These are phyloP conservation scores for Russula sp. DNA, from an alignment of 768 basidiomycete species.

Conservation along the genomic window DNA sequence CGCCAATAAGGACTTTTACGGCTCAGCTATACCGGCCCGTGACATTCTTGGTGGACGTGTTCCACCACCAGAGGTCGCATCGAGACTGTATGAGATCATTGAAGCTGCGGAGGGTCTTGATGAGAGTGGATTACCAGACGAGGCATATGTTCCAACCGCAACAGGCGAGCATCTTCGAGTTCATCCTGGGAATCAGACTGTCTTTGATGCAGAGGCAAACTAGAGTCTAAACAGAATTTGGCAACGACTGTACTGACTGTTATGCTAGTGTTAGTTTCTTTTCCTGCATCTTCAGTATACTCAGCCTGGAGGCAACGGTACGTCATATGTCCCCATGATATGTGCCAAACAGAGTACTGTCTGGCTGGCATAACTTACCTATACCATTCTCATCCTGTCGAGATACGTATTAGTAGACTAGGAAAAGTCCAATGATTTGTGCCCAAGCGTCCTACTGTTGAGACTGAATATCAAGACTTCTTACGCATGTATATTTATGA, in stretches of 20 bases:
- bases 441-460: too few species aligned
- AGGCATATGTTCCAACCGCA: conserved; percentile 69
- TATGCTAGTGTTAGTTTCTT: not conserved
- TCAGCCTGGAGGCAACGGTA: not conserved
- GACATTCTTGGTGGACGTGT: conserved; percentile 92
- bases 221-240: not conserved
- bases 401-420: not conserved
- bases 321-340: not conserved
- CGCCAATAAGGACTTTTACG: conserved; percentile 94
- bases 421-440: not conserved
- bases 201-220: conserved; percentile 67
- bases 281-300: not conserved
- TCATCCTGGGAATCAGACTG: conserved; percentile 41
- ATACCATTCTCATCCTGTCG: not conserved
- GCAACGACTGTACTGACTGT: conserved; percentile 1
- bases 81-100: conserved; percentile 88
- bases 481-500: not conserved
- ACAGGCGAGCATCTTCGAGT: conserved; percentile 51
- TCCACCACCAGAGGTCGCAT: conserved; percentile 95
- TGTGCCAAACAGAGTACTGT: not conserved
- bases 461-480: not conserved
- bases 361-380: not conserved
- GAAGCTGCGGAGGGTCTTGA: conserved; percentile 93
- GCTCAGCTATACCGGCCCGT: conserved; percentile 77
- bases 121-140: conserved; percentile 70